A percentile compares a stretch with the other conserved stretches of the same genome.
These are phyloP conservation scores for Pseudogymnoascus sp. DNA, from an alignment of 2,329 filamentous ascomycete genomes.

Conservation along the genomic window DNA sequence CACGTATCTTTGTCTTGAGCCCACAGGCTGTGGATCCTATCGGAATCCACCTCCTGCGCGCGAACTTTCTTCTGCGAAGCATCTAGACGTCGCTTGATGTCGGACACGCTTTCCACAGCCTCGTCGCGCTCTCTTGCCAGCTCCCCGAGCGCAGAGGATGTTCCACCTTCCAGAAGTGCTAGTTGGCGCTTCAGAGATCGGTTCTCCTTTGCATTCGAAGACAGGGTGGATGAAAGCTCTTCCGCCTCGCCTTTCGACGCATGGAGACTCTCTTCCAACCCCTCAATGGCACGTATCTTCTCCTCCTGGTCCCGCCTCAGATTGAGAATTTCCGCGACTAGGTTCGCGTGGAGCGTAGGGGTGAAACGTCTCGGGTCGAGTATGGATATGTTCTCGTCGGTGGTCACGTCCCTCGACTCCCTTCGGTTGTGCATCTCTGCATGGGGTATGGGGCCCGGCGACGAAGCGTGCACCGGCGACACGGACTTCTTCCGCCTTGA, in stretches of 20 bases:
- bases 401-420: conserved; percentile 48
- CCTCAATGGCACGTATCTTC: conserved; percentile 79
- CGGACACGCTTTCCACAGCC: conserved; percentile 61
- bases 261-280: conserved; percentile 68
- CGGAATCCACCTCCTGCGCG: conserved; percentile 73
- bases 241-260: conserved; percentile 67
- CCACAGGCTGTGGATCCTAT: conserved; percentile 72
- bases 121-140: conserved; percentile 80
- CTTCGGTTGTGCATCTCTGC: conserved; percentile 41
- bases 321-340: conserved; percentile 88
- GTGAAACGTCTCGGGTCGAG: conserved; percentile 90
- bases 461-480: conserved; percentile 56
- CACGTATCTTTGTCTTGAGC: conserved; percentile 75
- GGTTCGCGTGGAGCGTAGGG: conserved; percentile 84
- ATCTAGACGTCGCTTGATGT: conserved; percentile 72
- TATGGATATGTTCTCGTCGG: conserved; percentile 58
- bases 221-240: conserved; percentile 51
- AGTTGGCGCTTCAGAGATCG: conserved; percentile 78
- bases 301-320: conserved; percentile 84
- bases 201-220: conserved; percentile 62
- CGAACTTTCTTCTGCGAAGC: conserved; percentile 67
- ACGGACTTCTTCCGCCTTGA: conserved; percentile 38
- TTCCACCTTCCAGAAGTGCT: conserved; percentile 77
- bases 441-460: conserved; percentile 46
- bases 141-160: conserved; percentile 75